phyloP scores from a whole-genome alignment of 352 stramenopile species.

The Peronospora farinosa region DNA sequence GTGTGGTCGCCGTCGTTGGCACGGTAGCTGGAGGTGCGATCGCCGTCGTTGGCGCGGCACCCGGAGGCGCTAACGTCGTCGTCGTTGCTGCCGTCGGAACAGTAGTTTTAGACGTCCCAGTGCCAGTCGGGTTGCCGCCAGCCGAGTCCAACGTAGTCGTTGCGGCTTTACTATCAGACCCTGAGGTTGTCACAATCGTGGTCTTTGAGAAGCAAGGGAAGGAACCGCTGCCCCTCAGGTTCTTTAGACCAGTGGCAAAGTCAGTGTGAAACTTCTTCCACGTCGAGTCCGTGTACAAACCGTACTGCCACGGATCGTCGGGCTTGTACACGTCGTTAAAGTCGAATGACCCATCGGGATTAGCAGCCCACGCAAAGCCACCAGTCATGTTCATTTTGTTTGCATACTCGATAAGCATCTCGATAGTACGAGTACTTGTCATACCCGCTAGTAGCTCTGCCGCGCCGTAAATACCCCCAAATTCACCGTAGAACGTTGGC shows the following conservation, averaged over 20 bases:
- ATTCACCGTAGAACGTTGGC: constrained; percentile 73
- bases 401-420: constrained; percentile 67
- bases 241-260: constrained; percentile 49
- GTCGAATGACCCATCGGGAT: constrained; percentile 67
- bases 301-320: constrained; percentile 59
- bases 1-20: background rate
- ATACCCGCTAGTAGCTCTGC: constrained; percentile 45
- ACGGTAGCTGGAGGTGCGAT: background rate
- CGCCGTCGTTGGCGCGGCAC: constrained; percentile 7
- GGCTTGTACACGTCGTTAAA: constrained; percentile 69
- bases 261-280: constrained; percentile 70
- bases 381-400: constrained; percentile 61
- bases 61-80: constrained; percentile 16
- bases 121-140: constrained; percentile 16
- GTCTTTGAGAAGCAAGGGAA: constrained; percentile 64
- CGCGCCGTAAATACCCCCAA: constrained; percentile 72
- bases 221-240: constrained; percentile 63
- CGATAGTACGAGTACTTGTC: constrained; percentile 67
- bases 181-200: constrained; percentile 22
- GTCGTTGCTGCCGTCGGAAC: constrained; percentile 9
- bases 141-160: constrained; percentile 25
- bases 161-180: constrained; percentile 27
- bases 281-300: constrained; percentile 60
- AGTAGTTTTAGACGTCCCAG: constrained; percentile 3
- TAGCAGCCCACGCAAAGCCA: constrained; percentile 76